phyloP scores from a whole-genome alignment of 2,329 filamentous ascomycete genomes.

The Mycosphaerella sp. region DNA sequence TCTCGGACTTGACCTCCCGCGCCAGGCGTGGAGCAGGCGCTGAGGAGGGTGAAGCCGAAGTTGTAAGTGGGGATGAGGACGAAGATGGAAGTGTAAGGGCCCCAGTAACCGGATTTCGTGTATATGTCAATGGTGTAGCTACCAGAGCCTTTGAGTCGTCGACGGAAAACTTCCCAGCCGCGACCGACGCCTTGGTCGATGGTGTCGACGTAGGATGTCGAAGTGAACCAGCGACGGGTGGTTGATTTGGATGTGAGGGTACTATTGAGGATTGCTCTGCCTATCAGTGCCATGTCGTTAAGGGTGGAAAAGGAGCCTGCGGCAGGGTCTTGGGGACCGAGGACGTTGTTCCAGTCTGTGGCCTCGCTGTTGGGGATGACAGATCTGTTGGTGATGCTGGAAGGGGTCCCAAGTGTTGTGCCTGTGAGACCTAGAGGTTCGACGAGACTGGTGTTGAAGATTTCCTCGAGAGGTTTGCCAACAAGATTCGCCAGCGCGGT shows the following conservation, averaged over 20 bases:
- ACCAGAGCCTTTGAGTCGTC: slow-evolving; percentile 28
- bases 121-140: slow-evolving; percentile 44
- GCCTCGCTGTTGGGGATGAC: slow-evolving; percentile 15
- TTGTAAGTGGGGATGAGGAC: slow-evolving; percentile 46
- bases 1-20: slow-evolving; percentile 11
- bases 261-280: slow-evolving; percentile 40
- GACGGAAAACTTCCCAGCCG: slow-evolving; percentile 47
- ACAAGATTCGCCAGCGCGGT: slow-evolving; percentile 14
- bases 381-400: slow-evolving; percentile 5
- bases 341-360: slow-evolving; percentile 27
- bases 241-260: slow-evolving; percentile 38
- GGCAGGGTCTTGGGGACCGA: slow-evolving; percentile 31
- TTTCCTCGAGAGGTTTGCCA: not conserved
- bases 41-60: slow-evolving; percentile 40
- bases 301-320: slow-evolving; percentile 19
- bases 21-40: slow-evolving; percentile 19
- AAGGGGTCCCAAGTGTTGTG: slow-evolving; percentile 14
- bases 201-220: slow-evolving; percentile 35
- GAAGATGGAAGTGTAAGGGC: slow-evolving; percentile 23
- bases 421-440: slow-evolving; percentile 15
- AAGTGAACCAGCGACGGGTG: slow-evolving; percentile 45
- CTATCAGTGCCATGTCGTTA: slow-evolving; percentile 28
- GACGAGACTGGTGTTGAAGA: slow-evolving; percentile 14
- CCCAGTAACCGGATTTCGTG: slow-evolving; percentile 43
- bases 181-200: slow-evolving; percentile 39